Conservation (phyloP, 1,284 basidiomycete species). For the Moesziomyces sp. region DNA sequence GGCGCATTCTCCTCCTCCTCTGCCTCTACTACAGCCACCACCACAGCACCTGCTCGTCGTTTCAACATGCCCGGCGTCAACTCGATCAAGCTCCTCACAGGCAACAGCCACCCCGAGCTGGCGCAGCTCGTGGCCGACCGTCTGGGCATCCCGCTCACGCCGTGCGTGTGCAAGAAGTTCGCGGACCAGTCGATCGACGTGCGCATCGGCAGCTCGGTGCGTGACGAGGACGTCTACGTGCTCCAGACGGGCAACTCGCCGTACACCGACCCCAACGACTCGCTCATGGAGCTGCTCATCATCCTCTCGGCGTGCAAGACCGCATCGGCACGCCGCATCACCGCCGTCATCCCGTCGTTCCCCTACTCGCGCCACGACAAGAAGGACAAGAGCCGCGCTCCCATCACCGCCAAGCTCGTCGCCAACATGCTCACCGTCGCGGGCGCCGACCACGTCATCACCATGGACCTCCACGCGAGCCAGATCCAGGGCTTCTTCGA, state of each 20-base stretch:
- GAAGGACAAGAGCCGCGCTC: constrained; percentile 95
- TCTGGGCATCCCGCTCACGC: constrained; percentile 88
- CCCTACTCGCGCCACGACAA: constrained; percentile 98
- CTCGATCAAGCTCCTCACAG: constrained; percentile 89
- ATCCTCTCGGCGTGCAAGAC: constrained; percentile 95
- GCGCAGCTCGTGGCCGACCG: constrained; percentile 92
- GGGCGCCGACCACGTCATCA: constrained; percentile 98
- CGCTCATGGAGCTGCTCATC: constrained; percentile 77
- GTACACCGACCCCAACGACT: constrained; percentile 64
- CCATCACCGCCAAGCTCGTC: constrained; percentile 97
- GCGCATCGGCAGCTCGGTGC: constrained; percentile 81
- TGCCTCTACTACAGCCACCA: not conserved
- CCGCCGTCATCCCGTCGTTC: constrained; percentile 97
- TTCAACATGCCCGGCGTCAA: constrained; percentile 63
- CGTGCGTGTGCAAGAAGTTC: constrained; percentile 92
- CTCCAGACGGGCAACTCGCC: constrained; percentile 65
- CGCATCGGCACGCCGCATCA: constrained; percentile 93
- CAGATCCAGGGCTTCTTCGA: constrained; percentile 99
- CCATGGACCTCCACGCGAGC: constrained; percentile 96
- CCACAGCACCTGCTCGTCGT: not conserved
- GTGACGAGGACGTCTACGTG: constrained; percentile 77
- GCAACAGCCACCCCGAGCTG: constrained; percentile 97
- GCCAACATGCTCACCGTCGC: constrained; percentile 97
- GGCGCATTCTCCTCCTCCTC: not conserved
- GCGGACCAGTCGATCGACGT: constrained; percentile 82